A percentile compares a stretch with the other conserved stretches of the same genome.
phyloP scores from a whole-genome alignment of 257 asterid genomes.

The Voacanga thouarsii region DNA sequence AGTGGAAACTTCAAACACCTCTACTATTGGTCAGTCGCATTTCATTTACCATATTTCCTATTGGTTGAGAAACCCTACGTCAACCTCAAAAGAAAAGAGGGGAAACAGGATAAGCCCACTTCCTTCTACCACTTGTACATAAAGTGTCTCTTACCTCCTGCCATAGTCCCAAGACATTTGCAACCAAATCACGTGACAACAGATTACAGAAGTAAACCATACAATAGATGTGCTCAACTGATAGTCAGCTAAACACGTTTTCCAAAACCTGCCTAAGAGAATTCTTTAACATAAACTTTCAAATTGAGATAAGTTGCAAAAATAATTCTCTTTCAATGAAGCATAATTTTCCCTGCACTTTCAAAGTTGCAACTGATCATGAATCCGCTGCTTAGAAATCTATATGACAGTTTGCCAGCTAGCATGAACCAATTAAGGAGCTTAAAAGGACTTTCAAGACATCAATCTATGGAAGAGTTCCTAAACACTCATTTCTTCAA shows the following conservation, averaged over 20 bases:
- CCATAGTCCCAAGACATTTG: not conserved
- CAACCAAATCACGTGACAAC: not conserved
- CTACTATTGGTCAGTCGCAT: not conserved
- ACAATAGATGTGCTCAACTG: not conserved
- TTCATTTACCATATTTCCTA: not conserved
- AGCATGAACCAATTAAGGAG: not conserved
- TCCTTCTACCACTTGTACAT: not conserved
- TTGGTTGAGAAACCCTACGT: not conserved
- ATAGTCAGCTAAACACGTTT: not conserved
- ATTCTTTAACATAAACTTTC: not conserved
- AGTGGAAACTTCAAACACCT: not conserved
- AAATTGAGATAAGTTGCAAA: not conserved
- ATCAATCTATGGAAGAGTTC: not conserved
- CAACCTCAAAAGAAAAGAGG: not conserved
- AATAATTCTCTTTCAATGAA: not conserved
- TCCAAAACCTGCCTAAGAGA: not conserved
- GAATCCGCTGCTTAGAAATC: not conserved
- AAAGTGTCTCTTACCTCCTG: not conserved
- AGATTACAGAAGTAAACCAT: not conserved
- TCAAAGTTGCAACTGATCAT: not conserved
- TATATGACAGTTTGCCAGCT: not conserved
- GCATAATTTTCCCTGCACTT: not conserved
- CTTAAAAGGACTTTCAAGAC: not conserved
- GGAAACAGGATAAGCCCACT: not conserved
- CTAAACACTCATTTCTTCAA: not conserved